These are phyloP conservation scores for Achlya hypogyna DNA, from an alignment of 352 stramenopile species.

Conservation along the genomic window DNA sequence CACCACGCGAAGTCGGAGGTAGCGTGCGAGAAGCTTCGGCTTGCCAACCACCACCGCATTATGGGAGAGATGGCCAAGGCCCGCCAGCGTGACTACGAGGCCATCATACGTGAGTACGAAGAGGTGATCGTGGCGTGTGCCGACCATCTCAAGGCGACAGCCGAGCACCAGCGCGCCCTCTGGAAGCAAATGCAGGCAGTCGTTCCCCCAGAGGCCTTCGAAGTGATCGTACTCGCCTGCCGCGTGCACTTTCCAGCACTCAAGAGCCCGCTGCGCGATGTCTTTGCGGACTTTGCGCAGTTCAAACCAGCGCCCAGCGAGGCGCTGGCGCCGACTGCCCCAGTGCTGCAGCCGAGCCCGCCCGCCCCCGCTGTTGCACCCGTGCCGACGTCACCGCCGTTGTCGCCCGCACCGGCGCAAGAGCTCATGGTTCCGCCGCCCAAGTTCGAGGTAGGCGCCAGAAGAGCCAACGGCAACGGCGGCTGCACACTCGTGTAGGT, in stretches of 20 bases:
- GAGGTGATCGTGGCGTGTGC: neutral
- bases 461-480: neutral
- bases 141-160: neutral
- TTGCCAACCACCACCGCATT: neutral
- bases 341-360: too few species aligned
- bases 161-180: neutral
- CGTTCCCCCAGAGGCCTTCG: neutral
- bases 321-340: too few species aligned
- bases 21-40: neutral
- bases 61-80: neutral
- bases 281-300: slow-evolving; percentile 3
- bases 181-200: neutral
- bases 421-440: neutral
- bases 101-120: neutral
- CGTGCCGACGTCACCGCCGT: neutral
- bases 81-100: neutral
- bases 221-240: neutral
- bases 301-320: neutral
- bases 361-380: neutral
- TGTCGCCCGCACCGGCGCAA: too few species aligned
- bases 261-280: neutral
- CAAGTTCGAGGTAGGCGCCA: neutral
- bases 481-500: neutral
- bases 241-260: neutral
- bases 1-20: neutral